Conservation (phyloP, 441 rosid species). For the Erodium moschatum region DNA sequence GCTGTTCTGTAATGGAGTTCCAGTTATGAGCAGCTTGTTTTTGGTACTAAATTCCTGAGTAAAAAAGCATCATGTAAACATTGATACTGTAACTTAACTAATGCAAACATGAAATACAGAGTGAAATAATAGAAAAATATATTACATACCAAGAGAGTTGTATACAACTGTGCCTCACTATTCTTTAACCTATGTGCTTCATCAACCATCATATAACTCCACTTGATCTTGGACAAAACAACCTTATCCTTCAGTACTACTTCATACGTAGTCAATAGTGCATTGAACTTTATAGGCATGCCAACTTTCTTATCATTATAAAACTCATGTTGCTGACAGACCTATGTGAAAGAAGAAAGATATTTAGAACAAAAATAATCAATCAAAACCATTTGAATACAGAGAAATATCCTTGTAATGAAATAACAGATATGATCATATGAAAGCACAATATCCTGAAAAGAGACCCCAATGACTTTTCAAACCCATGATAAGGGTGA, state of each 20-base stretch:
- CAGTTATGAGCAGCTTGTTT: constrained; percentile 95
- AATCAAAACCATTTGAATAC: background rate
- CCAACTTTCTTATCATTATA: constrained; percentile 77
- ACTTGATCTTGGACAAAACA: constrained; percentile 87
- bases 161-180: constrained; percentile 96
- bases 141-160: constrained; percentile 69
- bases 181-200: constrained; percentile 99
- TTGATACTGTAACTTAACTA: constrained; percentile 10
- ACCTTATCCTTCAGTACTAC: constrained; percentile 95
- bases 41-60: constrained; percentile 92
- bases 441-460: constrained; percentile 8
- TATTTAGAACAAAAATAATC: background rate
- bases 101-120: constrained; percentile 3
- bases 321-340: constrained; percentile 95
- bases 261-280: constrained; percentile 93
- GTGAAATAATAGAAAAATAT: background rate
- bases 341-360: constrained; percentile 40
- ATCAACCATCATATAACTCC: constrained; percentile 99
- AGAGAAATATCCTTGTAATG: background rate
- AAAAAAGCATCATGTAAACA: constrained; percentile 17
- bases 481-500: background rate
- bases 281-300: constrained; percentile 77
- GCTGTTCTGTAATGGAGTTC: constrained; percentile 97
- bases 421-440: background rate
- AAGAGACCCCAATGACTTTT: background rate